Percentiles rank a stretch among this genome's conserved stretches.
These are phyloP conservation scores for Phanerochaete carnosa DNA, from an alignment of 768 basidiomycete genomes.

Conservation along the genomic window DNA sequence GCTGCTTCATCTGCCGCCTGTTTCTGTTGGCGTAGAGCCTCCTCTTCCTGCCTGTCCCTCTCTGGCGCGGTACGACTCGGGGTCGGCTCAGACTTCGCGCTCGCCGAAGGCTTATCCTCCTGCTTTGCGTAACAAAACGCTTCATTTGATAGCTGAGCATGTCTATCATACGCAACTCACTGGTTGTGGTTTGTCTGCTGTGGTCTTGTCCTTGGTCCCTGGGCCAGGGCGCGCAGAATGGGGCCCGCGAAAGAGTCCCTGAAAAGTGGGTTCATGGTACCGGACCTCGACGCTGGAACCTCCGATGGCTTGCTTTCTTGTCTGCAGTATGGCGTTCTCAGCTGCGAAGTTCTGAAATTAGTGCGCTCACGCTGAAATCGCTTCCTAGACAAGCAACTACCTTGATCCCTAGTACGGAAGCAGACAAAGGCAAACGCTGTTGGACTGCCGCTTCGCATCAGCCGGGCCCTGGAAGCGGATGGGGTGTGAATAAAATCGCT, in stretches of 20 bases:
- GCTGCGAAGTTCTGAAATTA: too few relatives aligned
- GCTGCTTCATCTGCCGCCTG: background rate
- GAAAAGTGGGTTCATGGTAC: constrained; percentile 4
- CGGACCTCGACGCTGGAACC: background rate
- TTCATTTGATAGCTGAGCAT: background rate
- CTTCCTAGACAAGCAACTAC: too few relatives aligned
- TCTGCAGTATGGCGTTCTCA: background rate
- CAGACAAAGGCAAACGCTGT: constrained; percentile 6
- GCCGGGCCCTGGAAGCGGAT: background rate
- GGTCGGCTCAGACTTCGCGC: background rate
- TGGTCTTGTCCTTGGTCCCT: too few relatives aligned
- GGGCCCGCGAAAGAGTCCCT: background rate
- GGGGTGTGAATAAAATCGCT: background rate
- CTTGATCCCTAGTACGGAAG: background rate
- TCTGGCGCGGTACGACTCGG: background rate
- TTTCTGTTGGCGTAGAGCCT: background rate
- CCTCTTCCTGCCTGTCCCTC: constrained; percentile 1
- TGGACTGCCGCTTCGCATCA: background rate
- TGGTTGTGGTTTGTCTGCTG: background rate
- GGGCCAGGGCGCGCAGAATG: too few relatives aligned
- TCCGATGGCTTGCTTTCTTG: background rate
- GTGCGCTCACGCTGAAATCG: too few relatives aligned
- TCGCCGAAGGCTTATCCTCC: background rate
- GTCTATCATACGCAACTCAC: background rate
- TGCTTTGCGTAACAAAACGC: too few relatives aligned